phyloP scores from a whole-genome alignment of 176 grass and related monocot species.

The Eleusine coracana region DNA sequence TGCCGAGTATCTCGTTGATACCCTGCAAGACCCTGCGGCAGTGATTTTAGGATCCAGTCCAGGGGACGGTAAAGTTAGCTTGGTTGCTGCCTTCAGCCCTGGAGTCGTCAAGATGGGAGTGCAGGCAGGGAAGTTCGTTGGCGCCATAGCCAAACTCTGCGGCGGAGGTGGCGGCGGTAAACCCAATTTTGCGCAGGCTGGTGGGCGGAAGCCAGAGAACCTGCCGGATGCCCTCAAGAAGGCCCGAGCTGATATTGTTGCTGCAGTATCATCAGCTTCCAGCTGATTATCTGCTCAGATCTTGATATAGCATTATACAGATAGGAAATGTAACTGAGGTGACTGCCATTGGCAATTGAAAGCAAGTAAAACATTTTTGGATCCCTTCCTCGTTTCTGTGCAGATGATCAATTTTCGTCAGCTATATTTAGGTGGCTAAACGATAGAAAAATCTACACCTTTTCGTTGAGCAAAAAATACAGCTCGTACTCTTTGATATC shows the following conservation, averaged over 20 bases:
- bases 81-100: slow-evolving; percentile 86
- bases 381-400: neutral
- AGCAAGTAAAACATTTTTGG: slow-evolving; percentile 12
- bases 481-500: neutral
- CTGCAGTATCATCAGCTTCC: slow-evolving; percentile 47
- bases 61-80: slow-evolving; percentile 82
- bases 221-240: slow-evolving; percentile 71
- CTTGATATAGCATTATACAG: neutral
- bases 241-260: slow-evolving; percentile 64
- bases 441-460: neutral
- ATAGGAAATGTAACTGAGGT: slow-evolving; percentile 15
- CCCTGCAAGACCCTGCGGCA: slow-evolving; percentile 78
- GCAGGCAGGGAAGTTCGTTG: slow-evolving; percentile 89
- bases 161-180: slow-evolving; percentile 90
- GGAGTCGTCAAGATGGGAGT: slow-evolving; percentile 71
- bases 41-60: slow-evolving; percentile 86
- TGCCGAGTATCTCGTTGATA: slow-evolving; percentile 67
- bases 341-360: neutral
- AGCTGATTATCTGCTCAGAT: slow-evolving; percentile 32
- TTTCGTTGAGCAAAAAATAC: neutral
- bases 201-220: slow-evolving; percentile 91
- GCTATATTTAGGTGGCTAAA: neutral
- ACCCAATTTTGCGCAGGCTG: slow-evolving; percentile 93
- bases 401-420: neutral
- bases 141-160: slow-evolving; percentile 83